A percentile compares a stretch with the other conserved stretches of the same genome.
These are phyloP conservation scores for Aspergillus pseudotamarii DNA, from an alignment of 2,329 filamentous ascomycete genomes.

Conservation along the genomic window DNA sequence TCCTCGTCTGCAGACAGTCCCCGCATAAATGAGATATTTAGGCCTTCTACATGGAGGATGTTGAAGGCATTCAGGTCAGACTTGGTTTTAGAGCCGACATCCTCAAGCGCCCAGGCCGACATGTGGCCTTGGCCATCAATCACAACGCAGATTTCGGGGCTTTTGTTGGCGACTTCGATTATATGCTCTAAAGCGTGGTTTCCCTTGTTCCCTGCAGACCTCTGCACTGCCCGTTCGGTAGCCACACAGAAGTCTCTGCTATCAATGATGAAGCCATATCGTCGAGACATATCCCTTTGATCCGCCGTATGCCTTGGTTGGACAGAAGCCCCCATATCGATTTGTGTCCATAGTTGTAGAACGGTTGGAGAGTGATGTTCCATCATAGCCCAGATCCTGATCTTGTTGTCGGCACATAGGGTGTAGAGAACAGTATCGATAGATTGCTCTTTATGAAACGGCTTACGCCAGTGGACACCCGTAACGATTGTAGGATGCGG, in stretches of 20 bases:
- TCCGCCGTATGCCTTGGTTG: constrained; percentile 54
- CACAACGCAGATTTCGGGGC: constrained; percentile 83
- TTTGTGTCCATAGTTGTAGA: constrained; percentile 76
- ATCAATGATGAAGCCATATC: constrained; percentile 81
- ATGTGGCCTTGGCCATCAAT: constrained; percentile 82
- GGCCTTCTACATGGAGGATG: constrained; percentile 73
- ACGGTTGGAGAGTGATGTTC: constrained; percentile 72
- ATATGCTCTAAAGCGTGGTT: constrained; percentile 80
- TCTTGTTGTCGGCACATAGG: constrained; percentile 74
- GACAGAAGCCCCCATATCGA: constrained; percentile 76
- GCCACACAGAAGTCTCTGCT: constrained; percentile 77
- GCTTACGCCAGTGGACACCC: constrained; percentile 80
- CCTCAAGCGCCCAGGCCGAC: constrained; percentile 91
- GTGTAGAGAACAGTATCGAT: constrained; percentile 90
- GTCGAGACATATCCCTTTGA: constrained; percentile 45
- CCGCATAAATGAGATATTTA: constrained; percentile 47
- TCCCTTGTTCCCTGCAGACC: constrained; percentile 60
- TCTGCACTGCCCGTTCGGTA: constrained; percentile 74
- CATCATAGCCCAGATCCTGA: constrained; percentile 81
- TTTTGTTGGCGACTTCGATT: constrained; percentile 80
- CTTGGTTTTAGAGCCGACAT: constrained; percentile 71
- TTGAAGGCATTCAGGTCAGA: constrained; percentile 76
- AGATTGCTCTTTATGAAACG: constrained; percentile 74
- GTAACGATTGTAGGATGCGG: constrained; percentile 82
- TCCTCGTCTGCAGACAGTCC: constrained; percentile 42